These are phyloP conservation scores for Solanum corneliomulleri DNA, from an alignment of 257 asterid species.

Conservation along the genomic window DNA sequence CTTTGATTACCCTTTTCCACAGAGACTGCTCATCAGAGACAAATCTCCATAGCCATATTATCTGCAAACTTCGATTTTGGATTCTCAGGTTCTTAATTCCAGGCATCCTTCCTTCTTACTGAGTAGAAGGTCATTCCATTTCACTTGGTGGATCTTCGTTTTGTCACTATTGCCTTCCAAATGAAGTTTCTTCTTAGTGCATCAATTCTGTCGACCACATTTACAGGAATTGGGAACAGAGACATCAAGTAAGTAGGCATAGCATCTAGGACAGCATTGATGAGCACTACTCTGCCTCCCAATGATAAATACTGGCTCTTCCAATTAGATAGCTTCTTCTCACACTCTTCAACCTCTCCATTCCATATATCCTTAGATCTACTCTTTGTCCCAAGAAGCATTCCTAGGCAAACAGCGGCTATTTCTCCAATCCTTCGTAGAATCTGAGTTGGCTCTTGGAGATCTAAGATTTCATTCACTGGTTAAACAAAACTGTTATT, in stretches of 20 bases:
- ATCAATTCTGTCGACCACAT: background rate
- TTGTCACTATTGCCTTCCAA: background rate
- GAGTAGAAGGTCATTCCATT: background rate
- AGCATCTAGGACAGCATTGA: background rate
- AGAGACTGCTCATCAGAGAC: background rate
- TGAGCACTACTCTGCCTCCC: background rate
- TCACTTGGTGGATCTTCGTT: background rate
- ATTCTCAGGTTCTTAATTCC: background rate
- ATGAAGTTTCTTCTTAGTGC: background rate
- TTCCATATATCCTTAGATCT: background rate
- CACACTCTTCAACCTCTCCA: background rate
- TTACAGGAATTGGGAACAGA: background rate
- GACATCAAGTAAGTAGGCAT: background rate
- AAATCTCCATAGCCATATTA: background rate
- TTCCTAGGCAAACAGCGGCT: background rate
- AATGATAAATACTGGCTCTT: background rate
- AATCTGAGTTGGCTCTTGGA: background rate
- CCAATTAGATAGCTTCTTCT: background rate
- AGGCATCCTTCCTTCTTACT: background rate
- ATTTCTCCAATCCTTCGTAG: background rate
- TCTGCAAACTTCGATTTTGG: background rate
- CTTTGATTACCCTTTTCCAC: background rate
- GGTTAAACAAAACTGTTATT: background rate
- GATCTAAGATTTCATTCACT: background rate
- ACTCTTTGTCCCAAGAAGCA: background rate